Conservation (phyloP, 1,284 basidiomycete genomes). For the Mycosarcoma maydis region DNA sequence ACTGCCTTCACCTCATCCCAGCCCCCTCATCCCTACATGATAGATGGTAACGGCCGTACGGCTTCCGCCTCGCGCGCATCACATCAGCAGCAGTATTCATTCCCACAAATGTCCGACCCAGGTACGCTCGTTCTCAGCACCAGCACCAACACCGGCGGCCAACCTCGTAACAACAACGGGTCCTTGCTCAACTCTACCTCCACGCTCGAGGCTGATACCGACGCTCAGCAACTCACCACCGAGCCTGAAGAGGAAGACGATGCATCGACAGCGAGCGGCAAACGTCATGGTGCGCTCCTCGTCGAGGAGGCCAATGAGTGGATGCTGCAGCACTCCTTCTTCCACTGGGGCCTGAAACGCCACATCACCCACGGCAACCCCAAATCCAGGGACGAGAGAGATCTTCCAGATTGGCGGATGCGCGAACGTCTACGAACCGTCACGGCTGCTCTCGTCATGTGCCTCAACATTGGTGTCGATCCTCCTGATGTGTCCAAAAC, state of each 20-base stretch:
- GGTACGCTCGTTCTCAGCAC: slow-evolving; percentile 11
- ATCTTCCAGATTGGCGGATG: slow-evolving; percentile 76
- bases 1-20: slow-evolving; percentile 13
- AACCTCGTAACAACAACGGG: slow-evolving; percentile 7
- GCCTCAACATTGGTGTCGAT: slow-evolving; percentile 96
- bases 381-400: slow-evolving; percentile 74
- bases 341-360: slow-evolving; percentile 72
- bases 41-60: slow-evolving; percentile 4
- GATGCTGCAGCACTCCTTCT: slow-evolving; percentile 61
- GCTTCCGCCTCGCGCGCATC: slow-evolving; percentile 13
- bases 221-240: slow-evolving; percentile 31
- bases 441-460: slow-evolving; percentile 90
- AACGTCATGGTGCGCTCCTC: slow-evolving; percentile 62
- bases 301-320: slow-evolving; percentile 62
- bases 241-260: slow-evolving; percentile 53
- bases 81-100: slow-evolving; percentile 16
- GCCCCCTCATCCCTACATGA: slow-evolving; percentile 20
- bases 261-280: slow-evolving; percentile 56
- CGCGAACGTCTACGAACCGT: slow-evolving; percentile 84
- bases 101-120: slow-evolving; percentile 25
- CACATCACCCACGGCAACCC: slow-evolving; percentile 89
- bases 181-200: slow-evolving; percentile 5
- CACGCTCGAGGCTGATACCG: slow-evolving; percentile 23
- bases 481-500: slow-evolving; percentile 98
- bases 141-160: slow-evolving; percentile 4